Percentiles rank a stretch among this genome's conserved stretches.
Conservation (phyloP, 768 basidiomycete species). For the Termitomyces sp. region DNA sequence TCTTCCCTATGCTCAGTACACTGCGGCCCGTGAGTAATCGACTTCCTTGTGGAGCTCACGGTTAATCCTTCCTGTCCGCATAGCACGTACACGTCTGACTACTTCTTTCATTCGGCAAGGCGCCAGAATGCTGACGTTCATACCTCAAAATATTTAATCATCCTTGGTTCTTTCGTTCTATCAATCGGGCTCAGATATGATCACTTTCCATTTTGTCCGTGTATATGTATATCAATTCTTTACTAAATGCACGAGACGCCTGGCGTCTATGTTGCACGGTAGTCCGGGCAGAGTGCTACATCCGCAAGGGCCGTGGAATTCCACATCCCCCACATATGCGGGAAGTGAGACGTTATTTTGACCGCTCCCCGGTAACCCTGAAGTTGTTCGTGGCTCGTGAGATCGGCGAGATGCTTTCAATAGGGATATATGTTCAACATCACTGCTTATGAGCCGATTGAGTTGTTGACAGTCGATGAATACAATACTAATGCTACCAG, state of each 20-base stretch:
- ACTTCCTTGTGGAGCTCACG: constrained; percentile 6
- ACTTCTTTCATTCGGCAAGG: constrained; percentile 51
- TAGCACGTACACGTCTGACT: constrained; percentile 44
- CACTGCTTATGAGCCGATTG: not conserved
- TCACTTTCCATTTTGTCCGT: not conserved
- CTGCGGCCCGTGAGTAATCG: constrained; percentile 64
- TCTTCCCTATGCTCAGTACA: constrained; percentile 64
- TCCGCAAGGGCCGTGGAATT: no score
- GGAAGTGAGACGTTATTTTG: no score
- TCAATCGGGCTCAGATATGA: not conserved
- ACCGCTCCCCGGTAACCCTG: no score
- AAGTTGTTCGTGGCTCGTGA: no score
- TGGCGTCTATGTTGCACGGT: no score
- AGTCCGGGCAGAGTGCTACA: no score
- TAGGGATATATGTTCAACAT: not conserved
- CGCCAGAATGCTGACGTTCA: constrained; percentile 41
- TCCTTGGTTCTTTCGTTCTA: not conserved
- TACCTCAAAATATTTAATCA: constrained; percentile 19
- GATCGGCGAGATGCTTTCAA: no score
- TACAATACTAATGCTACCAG: not conserved
- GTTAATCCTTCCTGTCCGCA: constrained; percentile 9
- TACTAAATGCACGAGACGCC: no score
- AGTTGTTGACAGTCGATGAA: not conserved
- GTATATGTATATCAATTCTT: no score
- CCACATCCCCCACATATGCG: no score